Evolutionary conservation across 1,139 yeast species (phyloP).

Genomic region (Saccharomyces hybrid): DNA sequence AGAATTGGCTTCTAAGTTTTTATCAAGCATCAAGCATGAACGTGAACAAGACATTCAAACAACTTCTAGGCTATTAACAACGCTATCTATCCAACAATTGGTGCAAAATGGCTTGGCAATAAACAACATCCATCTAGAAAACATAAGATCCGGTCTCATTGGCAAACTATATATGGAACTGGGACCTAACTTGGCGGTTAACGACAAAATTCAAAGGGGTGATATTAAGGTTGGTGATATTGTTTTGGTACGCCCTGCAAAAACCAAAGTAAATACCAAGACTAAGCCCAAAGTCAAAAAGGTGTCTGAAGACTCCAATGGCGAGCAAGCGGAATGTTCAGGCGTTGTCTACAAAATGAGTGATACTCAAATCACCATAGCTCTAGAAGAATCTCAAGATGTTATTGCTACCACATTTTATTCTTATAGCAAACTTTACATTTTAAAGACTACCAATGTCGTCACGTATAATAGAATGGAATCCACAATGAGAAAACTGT

Average conservation of each 20-base stretch:
- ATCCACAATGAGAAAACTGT: constrained; percentile 63
- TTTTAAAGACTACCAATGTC: constrained; percentile 61
- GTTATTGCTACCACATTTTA: constrained; percentile 41
- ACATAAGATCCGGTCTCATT: constrained; percentile 69
- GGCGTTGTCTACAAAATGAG: constrained; percentile 11
- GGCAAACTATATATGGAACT: constrained; percentile 67
- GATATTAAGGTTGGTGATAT: constrained; percentile 74
- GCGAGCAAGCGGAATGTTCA: constrained; percentile 4
- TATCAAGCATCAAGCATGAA: constrained; percentile 49
- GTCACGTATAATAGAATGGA: constrained; percentile 75
- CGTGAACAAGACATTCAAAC: constrained; percentile 51
- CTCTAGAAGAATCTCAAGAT: constrained; percentile 52
- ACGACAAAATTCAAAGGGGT: constrained; percentile 45
- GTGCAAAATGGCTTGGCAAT: constrained; percentile 70
- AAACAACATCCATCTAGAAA: constrained; percentile 51
- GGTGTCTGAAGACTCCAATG: constrained; percentile 8
- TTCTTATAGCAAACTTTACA: constrained; percentile 42
- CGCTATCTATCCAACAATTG: constrained; percentile 56
- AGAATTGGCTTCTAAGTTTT: constrained; percentile 39
- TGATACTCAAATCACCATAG: constrained; percentile 40
- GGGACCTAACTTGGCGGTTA: constrained; percentile 50
- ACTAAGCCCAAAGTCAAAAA: constrained; percentile 6
- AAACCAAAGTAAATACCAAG: not conserved
- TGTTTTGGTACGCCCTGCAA: constrained; percentile 37
- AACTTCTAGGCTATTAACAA: constrained; percentile 43